These are phyloP conservation scores for Carallia pectinifolia DNA, from an alignment of 345 rosid genomes.

Conservation along the genomic window DNA sequence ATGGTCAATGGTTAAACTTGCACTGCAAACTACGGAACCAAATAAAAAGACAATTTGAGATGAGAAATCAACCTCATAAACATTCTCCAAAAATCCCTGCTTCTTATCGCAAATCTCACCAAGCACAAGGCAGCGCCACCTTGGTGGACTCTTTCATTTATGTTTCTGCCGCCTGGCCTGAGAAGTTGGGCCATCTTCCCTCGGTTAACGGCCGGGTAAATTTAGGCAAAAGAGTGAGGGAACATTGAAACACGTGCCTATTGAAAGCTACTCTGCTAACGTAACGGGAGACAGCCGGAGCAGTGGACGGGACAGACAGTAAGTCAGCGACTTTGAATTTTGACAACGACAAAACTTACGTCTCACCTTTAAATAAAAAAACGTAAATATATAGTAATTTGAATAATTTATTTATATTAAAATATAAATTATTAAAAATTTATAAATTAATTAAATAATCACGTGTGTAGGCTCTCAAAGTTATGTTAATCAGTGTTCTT, in stretches of 20 bases:
- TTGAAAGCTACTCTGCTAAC: not conserved
- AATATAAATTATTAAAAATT: too few relatives aligned
- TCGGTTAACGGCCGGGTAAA: not conserved
- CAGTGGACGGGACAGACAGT: not conserved
- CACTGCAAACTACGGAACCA: slow-evolving; percentile 8
- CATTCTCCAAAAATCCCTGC: slow-evolving; percentile 16
- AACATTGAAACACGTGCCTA: not conserved
- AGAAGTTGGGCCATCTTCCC: slow-evolving; percentile 15
- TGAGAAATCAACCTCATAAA: slow-evolving; percentile 10
- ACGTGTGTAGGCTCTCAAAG: too few relatives aligned
- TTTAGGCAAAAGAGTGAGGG: too few relatives aligned
- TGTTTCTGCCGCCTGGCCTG: slow-evolving; percentile 19
- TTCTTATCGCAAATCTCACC: slow-evolving; percentile 1
- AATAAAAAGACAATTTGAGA: slow-evolving; percentile 8
- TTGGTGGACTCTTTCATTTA: not conserved
- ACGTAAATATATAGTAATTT: too few relatives aligned
- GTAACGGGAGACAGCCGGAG: not conserved
- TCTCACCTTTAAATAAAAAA: too few relatives aligned
- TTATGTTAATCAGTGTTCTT: too few relatives aligned
- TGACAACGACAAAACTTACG: too few relatives aligned
- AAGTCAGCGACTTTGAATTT: not conserved
- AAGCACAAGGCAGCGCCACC: slow-evolving; percentile 22
- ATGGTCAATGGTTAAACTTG: slow-evolving; percentile 11
- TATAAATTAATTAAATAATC: too few relatives aligned
- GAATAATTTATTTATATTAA: too few relatives aligned